Evolutionary conservation across 1,284 basidiomycete genomes (phyloP).

Genomic region (Tilletia indica): DNA sequence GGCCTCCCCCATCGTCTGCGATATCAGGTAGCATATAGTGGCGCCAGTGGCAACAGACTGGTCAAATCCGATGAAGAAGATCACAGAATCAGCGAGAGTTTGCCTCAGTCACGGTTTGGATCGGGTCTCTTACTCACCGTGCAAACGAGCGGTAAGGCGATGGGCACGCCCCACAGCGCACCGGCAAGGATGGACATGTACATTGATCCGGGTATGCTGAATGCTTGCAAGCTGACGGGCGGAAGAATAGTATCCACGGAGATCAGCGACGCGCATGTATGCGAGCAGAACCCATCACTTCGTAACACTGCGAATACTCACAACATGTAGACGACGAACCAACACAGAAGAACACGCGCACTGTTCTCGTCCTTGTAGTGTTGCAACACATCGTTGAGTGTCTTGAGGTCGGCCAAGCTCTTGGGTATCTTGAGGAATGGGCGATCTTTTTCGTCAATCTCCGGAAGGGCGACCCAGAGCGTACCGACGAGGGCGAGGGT

Average conservation of each 20-base stretch:
- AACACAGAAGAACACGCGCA: constrained; percentile 55
- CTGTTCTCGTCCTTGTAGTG: constrained; percentile 57
- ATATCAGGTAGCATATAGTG: constrained; percentile 87
- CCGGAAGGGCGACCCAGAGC: constrained; percentile 41
- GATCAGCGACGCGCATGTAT: too few relatives aligned
- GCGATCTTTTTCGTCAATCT: constrained; percentile 40
- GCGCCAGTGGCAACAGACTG: constrained; percentile 84
- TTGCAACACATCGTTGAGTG: constrained; percentile 53
- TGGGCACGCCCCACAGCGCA: constrained; percentile 88
- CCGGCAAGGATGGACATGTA: constrained; percentile 95
- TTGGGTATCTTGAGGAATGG: constrained; percentile 53
- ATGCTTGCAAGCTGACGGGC: constrained; percentile 70
- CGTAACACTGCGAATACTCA: constrained; percentile 53
- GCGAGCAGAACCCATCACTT: background rate
- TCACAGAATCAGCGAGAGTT: constrained; percentile 13
- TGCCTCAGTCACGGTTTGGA: background rate
- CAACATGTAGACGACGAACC: constrained; percentile 77
- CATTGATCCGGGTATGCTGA: constrained; percentile 95
- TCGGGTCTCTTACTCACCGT: constrained; percentile 58
- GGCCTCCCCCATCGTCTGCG: constrained; percentile 70
- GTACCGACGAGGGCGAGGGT: constrained; percentile 33
- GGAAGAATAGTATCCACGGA: too few relatives aligned
- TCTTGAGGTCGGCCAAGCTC: constrained; percentile 56
- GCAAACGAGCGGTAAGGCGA: constrained; percentile 86
- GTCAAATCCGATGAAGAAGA: too few relatives aligned